A percentile compares a stretch with the other conserved stretches of the same genome.
Conservation (phyloP, 2,329 filamentous ascomycete genomes). For the Neocucurbitaria cava region DNA sequence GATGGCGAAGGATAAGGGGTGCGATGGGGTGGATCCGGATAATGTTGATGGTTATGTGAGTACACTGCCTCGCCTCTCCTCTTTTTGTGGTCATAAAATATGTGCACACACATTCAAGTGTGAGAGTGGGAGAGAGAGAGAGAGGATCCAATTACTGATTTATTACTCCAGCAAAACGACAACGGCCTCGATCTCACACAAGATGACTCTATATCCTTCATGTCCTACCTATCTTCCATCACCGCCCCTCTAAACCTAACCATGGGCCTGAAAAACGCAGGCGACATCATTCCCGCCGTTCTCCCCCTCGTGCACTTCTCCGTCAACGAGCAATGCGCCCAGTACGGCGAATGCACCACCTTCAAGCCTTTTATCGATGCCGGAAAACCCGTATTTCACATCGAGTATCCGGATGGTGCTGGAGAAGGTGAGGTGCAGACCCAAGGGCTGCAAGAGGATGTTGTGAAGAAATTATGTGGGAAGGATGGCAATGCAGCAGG, state of each 20-base stretch:
- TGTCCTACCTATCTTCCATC: constrained; percentile 65
- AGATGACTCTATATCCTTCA: constrained; percentile 63
- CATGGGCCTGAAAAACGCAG: constrained; percentile 73
- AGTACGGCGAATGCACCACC: constrained; percentile 65
- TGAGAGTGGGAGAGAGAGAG: too few species aligned
- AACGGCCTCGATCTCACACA: constrained; percentile 68
- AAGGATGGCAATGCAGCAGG: constrained; percentile 44
- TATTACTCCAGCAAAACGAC: constrained; percentile 56
- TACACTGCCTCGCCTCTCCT: constrained; percentile 19
- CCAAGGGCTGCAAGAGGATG: constrained; percentile 42
- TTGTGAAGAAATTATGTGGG: constrained; percentile 52
- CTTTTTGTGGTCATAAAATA: too few species aligned
- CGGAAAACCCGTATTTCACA: constrained; percentile 74
- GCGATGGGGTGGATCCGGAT: constrained; percentile 73
- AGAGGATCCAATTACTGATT: neutral
- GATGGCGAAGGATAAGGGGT: constrained; percentile 67
- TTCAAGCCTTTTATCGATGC: constrained; percentile 66
- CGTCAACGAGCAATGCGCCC: constrained; percentile 73
- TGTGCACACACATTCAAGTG: too few species aligned
- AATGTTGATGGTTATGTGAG: constrained; percentile 71
- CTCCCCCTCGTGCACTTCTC: constrained; percentile 66
- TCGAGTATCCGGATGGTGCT: constrained; percentile 70
- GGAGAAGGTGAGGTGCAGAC: constrained; percentile 20
- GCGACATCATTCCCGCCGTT: constrained; percentile 62
- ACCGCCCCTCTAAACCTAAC: constrained; percentile 64